Evolutionary conservation across 495 filamentous ascomycete species (phyloP), one percentile per base, ranked within the genome.

Genomic region (Xylaria flabelliformis): DNA sequence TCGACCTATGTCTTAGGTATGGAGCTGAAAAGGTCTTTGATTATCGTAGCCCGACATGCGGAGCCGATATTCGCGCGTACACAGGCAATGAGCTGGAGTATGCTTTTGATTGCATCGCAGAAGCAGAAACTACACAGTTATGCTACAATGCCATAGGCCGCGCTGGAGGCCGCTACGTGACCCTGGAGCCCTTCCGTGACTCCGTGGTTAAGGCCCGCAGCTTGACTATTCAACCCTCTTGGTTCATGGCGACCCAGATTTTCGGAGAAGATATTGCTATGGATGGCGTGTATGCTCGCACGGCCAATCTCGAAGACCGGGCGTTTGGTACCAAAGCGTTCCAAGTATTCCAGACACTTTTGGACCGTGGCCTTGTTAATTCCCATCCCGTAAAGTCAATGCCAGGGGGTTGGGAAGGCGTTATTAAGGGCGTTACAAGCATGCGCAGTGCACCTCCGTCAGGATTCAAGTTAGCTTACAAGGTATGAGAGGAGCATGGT

Each of bases 11-110:
- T 13, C 76, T 79, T 34, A 76, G 69, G 1, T 84, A 83, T 29
- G 89, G 89, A 4, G 88, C 88, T 0, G 80, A 81, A 36, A 70
- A 79, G n/a, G 82, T 84, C 1, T 90, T 88, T 70, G 86, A 91
- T 75, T 90, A 91, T 74, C 77, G 81, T 5, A 76, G 75, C 0
- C 74, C 81, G 0, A 77, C 80, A 1, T 80, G 78, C 64, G 80
- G 74, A 8, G 74, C 48, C 3, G 80, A 80, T 17, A 84, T 85
- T 63, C 73, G 74, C 1, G 69, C 64, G 1, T 76, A 79, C 61
- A 84, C 82, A 8, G 58, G 73, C 5, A 81, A 81, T 59, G 48
- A 63, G 26, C 74, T 84, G 5, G 59, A 32, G 4, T 76, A 75
- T 48, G 79, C 73, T 4, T 67, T 85, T 9, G 82, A 85, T 69